Conservation (phyloP, 2,329 filamentous ascomycete species). For the Penicillium sp. region DNA sequence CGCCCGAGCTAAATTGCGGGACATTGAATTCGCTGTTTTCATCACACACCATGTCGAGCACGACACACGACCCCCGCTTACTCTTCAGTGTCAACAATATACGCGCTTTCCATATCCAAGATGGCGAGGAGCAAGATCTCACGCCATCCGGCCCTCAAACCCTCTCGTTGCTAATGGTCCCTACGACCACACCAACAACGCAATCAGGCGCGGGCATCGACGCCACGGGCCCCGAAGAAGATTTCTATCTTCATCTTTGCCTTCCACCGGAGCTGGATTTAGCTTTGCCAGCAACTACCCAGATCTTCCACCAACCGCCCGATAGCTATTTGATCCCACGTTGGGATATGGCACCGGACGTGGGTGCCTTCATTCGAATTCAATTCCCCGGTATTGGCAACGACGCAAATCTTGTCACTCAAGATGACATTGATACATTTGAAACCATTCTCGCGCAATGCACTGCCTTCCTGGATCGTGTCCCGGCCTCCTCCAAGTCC, state of each 20-base stretch:
- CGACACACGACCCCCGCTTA: conserved; percentile 35
- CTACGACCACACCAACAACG: conserved; percentile 64
- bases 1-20: conserved; percentile 8
- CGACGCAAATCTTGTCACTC: conserved; percentile 59
- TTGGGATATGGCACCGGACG: conserved; percentile 85
- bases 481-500: conserved; percentile 51
- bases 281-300: conserved; percentile 86
- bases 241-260: conserved; percentile 95
- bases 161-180: conserved; percentile 90
- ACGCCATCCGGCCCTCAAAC: conserved; percentile 85
- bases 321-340: conserved; percentile 89
- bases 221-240: conserved; percentile 65
- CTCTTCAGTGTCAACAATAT: conserved; percentile 65
- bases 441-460: conserved; percentile 98
- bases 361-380: conserved; percentile 85
- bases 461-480: conserved; percentile 86
- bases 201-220: conserved; percentile 50
- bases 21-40: background rate
- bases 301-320: conserved; percentile 94
- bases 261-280: conserved; percentile 91
- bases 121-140: conserved; percentile 76
- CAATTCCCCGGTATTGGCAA: conserved; percentile 74
- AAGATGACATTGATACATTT: conserved; percentile 93
- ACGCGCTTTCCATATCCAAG: conserved; percentile 80
- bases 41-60: conserved; percentile 21